Base-by-base conservation (phyloP, 768 basidiomycete species). In the Phallus indusiatus region DNA sequence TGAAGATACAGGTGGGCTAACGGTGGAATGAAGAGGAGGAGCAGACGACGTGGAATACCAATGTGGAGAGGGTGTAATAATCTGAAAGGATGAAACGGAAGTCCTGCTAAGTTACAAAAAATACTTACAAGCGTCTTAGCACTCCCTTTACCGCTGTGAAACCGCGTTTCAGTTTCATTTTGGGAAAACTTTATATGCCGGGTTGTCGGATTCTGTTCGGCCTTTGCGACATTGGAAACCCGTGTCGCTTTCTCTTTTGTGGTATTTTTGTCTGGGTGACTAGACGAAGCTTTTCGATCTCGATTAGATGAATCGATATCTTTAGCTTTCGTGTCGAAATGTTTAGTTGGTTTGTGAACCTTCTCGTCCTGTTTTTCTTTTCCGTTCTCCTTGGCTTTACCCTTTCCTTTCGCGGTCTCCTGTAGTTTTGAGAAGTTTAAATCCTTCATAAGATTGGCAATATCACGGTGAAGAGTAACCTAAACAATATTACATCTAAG, bases 21-120 rank as follows among this genome's bases (percentile, higher is more conserved):
- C 56, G 0, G 67, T 42, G 17, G 71, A 16, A 2, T 72, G 48
- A 17, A 73, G 61, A 5, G 69, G 52, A 9, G 86, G 75, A 5
- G 72, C 65, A 6, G 77, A 73, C 11, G 80, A 63, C 10, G 73
- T 69, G 52, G 72, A 67, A 65, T 86, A 82, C 86, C 86, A 88
- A 50, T 78, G 75, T 1, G 84, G 64, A 10, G 68, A 66, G 0
- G 73, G 69, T 16, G 72, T 67, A 21, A 78, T 57, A 14, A 70
- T 63, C 67, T 68, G 16, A 2, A n/a, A 24, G 11, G n/a, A 59
- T 34, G 37, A 28, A 52, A 53, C 28, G 53, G 18, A 47, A 28
- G n/a, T 42, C 17, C 53, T 51, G 56, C 56, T 61, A 18, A 10
- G 21, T 18, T 35, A 21, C 33, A 50, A 36, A 59, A 17, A 2